A percentile compares a stretch with the other conserved stretches of the same genome.
phyloP scores from a whole-genome alignment of 169 alveolate species.

The Toxoplasma gondii region DNA sequence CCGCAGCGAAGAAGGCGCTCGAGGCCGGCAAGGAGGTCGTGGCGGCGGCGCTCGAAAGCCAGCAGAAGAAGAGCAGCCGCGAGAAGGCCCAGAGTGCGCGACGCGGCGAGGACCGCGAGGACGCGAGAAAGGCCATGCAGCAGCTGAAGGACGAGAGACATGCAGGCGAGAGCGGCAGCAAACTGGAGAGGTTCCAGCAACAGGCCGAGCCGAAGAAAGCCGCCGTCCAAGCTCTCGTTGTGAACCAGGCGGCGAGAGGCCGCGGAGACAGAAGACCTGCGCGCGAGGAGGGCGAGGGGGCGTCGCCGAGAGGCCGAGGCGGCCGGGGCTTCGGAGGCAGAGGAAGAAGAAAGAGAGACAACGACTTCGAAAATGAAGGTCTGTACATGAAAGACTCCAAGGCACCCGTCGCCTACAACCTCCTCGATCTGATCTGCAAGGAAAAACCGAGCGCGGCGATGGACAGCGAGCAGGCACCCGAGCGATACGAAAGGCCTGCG shows the following conservation, averaged over 20 bases:
- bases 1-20: slow-evolving; percentile 36
- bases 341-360: background rate
- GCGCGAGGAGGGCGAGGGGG: background rate
- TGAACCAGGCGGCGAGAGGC: background rate
- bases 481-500: no score
- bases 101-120: background rate
- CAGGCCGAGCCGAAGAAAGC: background rate
- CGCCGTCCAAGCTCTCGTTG: background rate
- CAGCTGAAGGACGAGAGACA: background rate
- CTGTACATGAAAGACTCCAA: background rate
- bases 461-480: background rate
- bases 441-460: background rate
- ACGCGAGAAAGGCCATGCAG: background rate
- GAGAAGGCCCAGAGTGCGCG: background rate
- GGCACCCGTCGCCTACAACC: background rate
- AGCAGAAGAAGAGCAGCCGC: slow-evolving; percentile 12
- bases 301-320: background rate
- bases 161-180: background rate
- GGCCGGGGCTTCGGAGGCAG: background rate
- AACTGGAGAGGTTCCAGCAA: slow-evolving; percentile 24
- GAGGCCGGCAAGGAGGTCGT: slow-evolving; percentile 13
- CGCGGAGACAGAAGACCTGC: background rate
- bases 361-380: background rate
- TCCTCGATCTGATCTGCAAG: slow-evolving; percentile 6
- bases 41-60: background rate